A percentile compares a stretch with the other conserved stretches of the same genome.
Conservation (phyloP, 805 yeast genomes). For the Candida jianshihensis region DNA sequence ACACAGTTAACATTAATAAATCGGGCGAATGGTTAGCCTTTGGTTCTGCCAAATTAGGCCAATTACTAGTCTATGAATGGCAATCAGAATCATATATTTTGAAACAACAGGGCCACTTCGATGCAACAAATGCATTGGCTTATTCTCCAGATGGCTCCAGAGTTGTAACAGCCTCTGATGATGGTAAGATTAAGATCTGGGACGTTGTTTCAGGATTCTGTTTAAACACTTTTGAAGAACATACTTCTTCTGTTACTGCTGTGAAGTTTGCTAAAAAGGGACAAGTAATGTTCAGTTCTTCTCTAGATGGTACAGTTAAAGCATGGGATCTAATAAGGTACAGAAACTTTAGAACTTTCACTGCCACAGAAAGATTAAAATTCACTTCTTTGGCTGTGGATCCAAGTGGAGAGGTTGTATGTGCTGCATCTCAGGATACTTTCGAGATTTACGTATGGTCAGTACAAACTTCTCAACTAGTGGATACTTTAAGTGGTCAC, state of each 20-base stretch:
- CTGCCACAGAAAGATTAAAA: constrained; percentile 83
- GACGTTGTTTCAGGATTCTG: constrained; percentile 90
- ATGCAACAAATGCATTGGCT: constrained; percentile 72
- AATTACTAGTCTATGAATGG: constrained; percentile 95
- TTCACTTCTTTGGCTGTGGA: constrained; percentile 89
- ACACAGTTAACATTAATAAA: constrained; percentile 69
- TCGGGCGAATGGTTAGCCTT: constrained; percentile 97
- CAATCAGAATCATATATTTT: constrained; percentile 92
- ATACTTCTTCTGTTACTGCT: constrained; percentile 80
- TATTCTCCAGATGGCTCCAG: constrained; percentile 95
- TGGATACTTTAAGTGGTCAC: constrained; percentile 87
- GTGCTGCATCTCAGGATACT: constrained; percentile 88
- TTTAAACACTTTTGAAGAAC: constrained; percentile 86
- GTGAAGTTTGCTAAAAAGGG: constrained; percentile 85
- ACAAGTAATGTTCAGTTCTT: constrained; percentile 83
- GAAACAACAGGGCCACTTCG: constrained; percentile 97
- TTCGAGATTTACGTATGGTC: constrained; percentile 95
- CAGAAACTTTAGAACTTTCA: constrained; percentile 90
- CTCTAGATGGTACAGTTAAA: constrained; percentile 92
- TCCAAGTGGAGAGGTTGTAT: constrained; percentile 94
- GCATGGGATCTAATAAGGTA: constrained; percentile 95
- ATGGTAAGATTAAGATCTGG: constrained; percentile 96
- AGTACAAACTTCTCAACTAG: constrained; percentile 87
- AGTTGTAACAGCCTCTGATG: constrained; percentile 91
- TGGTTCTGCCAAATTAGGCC: constrained; percentile 90